phyloP scores from a whole-genome alignment of 192 early-diverging fungal genomes.

The Backusella mclennaniae region DNA sequence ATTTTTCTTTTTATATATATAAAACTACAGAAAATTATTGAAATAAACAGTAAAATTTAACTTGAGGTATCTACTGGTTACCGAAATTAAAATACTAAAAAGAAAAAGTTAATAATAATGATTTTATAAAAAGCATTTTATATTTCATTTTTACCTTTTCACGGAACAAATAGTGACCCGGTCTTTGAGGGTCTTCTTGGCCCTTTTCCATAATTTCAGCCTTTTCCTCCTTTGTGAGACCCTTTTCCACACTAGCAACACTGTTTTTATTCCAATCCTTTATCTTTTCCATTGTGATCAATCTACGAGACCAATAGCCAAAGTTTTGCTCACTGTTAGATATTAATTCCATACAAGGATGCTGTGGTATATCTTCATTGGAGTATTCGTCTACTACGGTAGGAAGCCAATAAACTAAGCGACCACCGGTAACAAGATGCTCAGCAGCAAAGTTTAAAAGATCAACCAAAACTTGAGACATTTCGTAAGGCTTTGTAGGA shows the following conservation, averaged over 20 bases:
- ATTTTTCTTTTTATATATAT: background rate
- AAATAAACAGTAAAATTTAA: background rate
- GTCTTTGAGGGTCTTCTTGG: conserved; percentile 24
- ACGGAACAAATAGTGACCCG: conserved; percentile 39
- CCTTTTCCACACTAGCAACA: conserved; percentile 6
- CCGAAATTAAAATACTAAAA: conserved; percentile 26
- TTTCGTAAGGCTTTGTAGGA: conserved; percentile 92
- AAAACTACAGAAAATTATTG: background rate
- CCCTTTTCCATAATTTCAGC: conserved; percentile 13
- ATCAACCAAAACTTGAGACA: conserved; percentile 86
- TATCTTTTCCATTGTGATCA: conserved; percentile 96
- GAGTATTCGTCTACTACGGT: conserved; percentile 84
- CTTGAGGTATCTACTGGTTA: background rate
- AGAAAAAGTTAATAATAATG: background rate
- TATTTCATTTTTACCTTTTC: conserved; percentile 28
- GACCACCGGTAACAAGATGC: conserved; percentile 74
- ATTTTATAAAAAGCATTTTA: background rate
- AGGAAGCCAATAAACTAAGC: conserved; percentile 96
- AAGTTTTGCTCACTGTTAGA: conserved; percentile 95
- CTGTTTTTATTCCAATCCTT: conserved; percentile 1
- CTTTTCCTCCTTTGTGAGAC: conserved; percentile 18
- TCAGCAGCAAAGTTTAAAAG: conserved; percentile 80
- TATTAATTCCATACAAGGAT: conserved; percentile 77
- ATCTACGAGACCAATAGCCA: conserved; percentile 85
- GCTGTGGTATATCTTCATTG: conserved; percentile 77